These are phyloP conservation scores for Sistotremastrum suecicum DNA, from an alignment of 768 basidiomycete species.

Conservation along the genomic window DNA sequence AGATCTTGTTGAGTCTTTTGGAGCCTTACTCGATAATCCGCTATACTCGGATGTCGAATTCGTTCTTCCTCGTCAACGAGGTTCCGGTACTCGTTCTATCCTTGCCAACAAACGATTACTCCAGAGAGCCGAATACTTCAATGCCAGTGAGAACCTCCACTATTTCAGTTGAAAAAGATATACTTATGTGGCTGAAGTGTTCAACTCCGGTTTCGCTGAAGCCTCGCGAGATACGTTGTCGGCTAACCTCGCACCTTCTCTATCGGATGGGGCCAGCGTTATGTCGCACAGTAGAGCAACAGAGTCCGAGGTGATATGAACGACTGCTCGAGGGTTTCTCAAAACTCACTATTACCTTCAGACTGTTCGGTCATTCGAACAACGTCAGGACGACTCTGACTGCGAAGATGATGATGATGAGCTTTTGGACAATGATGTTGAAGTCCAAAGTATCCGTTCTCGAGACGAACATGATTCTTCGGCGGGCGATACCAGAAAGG, in stretches of 20 bases:
- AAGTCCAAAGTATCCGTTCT: conserved; percentile 16
- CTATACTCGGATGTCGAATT: conserved; percentile 78
- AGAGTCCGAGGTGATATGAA: too few relatives aligned
- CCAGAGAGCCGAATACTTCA: conserved; percentile 63
- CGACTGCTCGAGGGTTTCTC: too few relatives aligned
- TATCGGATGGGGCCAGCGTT: conserved; percentile 1
- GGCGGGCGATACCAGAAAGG: conserved; percentile 6
- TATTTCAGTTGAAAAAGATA: background rate
- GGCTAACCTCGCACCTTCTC: conserved; percentile 11
- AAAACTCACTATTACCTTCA: too few relatives aligned
- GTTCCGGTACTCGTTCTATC: conserved; percentile 27
- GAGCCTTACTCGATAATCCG: conserved; percentile 65
- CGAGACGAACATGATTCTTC: conserved; percentile 1
- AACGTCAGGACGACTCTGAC: conserved; percentile 29
- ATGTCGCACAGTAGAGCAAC: too few relatives aligned
- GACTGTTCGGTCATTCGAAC: too few relatives aligned
- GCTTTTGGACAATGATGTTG: conserved; percentile 19
- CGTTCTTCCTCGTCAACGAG: conserved; percentile 37
- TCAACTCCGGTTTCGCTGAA: conserved; percentile 56
- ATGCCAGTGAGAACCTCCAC: conserved; percentile 35
- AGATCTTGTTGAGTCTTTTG: conserved; percentile 55
- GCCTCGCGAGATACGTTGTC: conserved; percentile 21
- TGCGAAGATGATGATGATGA: conserved; percentile 40
- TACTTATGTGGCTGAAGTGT: conserved; percentile 35
- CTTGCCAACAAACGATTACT: conserved; percentile 59